A percentile compares a stretch with the other conserved stretches of the same genome.
These are phyloP conservation scores for Gossypium raimondii DNA, from an alignment of 345 rosid genomes.

Conservation along the genomic window DNA sequence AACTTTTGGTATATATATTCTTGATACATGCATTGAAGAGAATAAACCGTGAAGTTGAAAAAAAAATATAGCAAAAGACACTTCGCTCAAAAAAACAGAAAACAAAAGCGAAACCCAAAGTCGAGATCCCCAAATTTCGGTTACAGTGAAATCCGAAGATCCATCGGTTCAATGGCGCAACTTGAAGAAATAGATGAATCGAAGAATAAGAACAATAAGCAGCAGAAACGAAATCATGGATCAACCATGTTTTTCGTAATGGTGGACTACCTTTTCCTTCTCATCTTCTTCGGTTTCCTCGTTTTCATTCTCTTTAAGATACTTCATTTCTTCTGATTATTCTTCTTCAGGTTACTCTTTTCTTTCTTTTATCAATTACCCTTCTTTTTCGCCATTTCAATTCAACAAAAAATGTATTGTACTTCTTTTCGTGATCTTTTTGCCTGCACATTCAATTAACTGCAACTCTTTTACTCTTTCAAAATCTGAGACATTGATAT, in stretches of 20 bases:
- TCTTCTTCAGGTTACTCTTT: background rate
- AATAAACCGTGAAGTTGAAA: background rate
- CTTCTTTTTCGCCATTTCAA: background rate
- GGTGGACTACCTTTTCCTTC: constrained; percentile 64
- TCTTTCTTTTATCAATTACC: background rate
- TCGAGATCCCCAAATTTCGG: background rate
- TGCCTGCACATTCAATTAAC: background rate
- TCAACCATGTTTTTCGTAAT: constrained; percentile 59
- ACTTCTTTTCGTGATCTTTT: background rate
- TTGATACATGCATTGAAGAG: background rate
- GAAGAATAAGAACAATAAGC: constrained; percentile 7
- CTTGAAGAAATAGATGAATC: constrained; percentile 19
- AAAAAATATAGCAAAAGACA: background rate
- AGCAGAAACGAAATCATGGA: constrained; percentile 53
- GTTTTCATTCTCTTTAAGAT: constrained; percentile 54
- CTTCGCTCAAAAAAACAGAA: background rate
- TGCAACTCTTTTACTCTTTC: background rate
- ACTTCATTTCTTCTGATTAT: constrained; percentile 19
- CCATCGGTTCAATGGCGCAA: constrained; percentile 19
- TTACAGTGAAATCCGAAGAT: constrained; percentile 13
- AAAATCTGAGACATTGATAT: background rate
- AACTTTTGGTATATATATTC: too few species aligned
- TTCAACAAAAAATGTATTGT: background rate
- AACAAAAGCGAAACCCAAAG: background rate
- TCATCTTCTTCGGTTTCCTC: constrained; percentile 45